These are phyloP conservation scores for Solanum virginianum DNA, from an alignment of 257 asterid species.

Conservation along the genomic window DNA sequence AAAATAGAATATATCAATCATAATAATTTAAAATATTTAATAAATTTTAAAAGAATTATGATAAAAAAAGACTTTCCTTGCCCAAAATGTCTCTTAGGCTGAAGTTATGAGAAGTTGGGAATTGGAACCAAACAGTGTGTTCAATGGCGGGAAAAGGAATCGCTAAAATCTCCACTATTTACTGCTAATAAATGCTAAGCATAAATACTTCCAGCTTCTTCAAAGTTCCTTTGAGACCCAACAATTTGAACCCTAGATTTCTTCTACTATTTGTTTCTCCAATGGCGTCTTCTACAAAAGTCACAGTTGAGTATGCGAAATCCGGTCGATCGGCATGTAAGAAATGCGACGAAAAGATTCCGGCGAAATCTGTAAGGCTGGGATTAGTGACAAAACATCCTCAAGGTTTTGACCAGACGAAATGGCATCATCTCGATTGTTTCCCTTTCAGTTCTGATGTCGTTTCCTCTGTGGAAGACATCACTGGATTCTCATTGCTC, in stretches of 20 bases:
- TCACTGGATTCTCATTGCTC: slow-evolving; percentile 71
- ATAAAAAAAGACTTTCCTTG: background rate
- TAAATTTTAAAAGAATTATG: too few relatives aligned
- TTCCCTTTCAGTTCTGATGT: slow-evolving; percentile 33
- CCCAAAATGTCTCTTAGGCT: background rate
- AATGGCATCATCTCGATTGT: slow-evolving; percentile 88
- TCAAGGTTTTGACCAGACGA: slow-evolving; percentile 72
- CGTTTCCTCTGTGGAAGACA: slow-evolving; percentile 32
- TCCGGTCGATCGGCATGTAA: slow-evolving; percentile 86
- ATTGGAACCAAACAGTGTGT: background rate
- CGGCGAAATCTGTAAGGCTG: slow-evolving; percentile 47
- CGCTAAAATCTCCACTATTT: background rate
- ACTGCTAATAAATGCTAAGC: background rate
- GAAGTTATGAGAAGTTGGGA: background rate
- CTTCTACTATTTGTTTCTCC: background rate
- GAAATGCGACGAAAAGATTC: slow-evolving; percentile 62
- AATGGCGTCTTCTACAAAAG: slow-evolving; percentile 32
- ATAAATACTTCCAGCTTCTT: background rate
- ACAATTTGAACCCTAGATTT: background rate
- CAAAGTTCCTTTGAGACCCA: background rate
- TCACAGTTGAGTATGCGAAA: slow-evolving; percentile 77
- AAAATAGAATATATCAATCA: too few relatives aligned
- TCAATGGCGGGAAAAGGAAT: slow-evolving; percentile 11
- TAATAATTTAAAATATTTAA: too few relatives aligned
- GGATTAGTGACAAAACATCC: slow-evolving; percentile 66